phyloP scores from a whole-genome alignment of 2,329 filamentous ascomycete species.

The Sporothrix brasiliensis region DNA sequence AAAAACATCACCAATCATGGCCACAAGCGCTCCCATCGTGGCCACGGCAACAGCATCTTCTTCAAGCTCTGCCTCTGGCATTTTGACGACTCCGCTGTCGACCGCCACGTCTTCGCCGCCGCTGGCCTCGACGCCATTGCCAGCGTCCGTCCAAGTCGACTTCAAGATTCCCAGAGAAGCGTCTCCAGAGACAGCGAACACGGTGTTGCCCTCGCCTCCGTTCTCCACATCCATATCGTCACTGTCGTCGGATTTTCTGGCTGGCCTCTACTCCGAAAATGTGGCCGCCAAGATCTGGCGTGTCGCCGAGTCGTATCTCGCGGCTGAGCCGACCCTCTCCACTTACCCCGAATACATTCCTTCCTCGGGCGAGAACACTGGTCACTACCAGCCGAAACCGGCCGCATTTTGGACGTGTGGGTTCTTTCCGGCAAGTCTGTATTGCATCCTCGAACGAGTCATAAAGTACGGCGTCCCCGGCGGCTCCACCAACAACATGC shows the following conservation, averaged over 20 bases:
- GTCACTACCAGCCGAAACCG: slow-evolving; percentile 25
- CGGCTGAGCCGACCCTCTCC: slow-evolving; percentile 21
- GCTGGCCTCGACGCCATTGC: neutral
- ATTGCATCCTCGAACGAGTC: slow-evolving; percentile 44
- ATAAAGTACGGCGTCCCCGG: slow-evolving; percentile 38
- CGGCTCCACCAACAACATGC: neutral
- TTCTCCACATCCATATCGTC: neutral
- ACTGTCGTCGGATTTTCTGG: slow-evolving; percentile 2
- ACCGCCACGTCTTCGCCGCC: neutral
- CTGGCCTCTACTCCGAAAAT: slow-evolving; percentile 29
- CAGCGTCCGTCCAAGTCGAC: neutral
- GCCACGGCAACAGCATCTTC: neutral
- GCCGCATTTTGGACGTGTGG: slow-evolving; percentile 50
- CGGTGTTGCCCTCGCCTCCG: neutral
- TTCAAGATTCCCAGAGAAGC: neutral
- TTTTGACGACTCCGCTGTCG: neutral
- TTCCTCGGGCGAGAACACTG: slow-evolving; percentile 16
- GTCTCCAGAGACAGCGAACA: neutral
- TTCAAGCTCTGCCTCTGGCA: neutral
- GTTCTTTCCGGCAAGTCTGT: slow-evolving; percentile 48
- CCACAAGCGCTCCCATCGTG: neutral
- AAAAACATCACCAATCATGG: slow-evolving; percentile 1
- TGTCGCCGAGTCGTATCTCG: slow-evolving; percentile 30
- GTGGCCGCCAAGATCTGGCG: slow-evolving; percentile 33
- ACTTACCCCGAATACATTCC: slow-evolving; percentile 32